Evolutionary conservation across 2,329 filamentous ascomycete genomes (phyloP).

Genomic region (Cladosporium sp.): DNA sequence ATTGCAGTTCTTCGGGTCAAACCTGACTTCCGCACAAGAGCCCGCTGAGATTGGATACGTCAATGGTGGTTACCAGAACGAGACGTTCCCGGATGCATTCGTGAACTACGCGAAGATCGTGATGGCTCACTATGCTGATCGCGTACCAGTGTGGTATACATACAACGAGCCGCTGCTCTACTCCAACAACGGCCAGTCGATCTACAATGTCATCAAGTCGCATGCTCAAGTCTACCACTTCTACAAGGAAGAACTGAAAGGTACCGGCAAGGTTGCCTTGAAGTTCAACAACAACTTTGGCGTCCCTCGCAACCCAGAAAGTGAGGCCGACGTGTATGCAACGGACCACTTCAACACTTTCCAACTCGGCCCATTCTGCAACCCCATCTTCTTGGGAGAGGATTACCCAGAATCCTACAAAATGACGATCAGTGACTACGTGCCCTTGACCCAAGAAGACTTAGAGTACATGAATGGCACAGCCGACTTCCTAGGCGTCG

Average conservation of each 20-base stretch:
- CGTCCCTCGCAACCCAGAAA: constrained; percentile 39
- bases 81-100: constrained; percentile 35
- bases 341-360: constrained; percentile 46
- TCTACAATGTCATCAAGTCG: constrained; percentile 23
- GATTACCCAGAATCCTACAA: constrained; percentile 55
- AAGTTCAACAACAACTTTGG: constrained; percentile 49
- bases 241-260: constrained; percentile 56
- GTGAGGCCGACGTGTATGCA: constrained; percentile 47
- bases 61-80: constrained; percentile 35
- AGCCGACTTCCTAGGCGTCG: constrained; percentile 23
- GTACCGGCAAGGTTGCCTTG: constrained; percentile 51
- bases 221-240: constrained; percentile 39
- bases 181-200: constrained; percentile 12
- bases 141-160: constrained; percentile 43
- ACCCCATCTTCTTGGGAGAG: constrained; percentile 53
- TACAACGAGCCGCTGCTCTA: constrained; percentile 38
- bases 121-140: constrained; percentile 38
- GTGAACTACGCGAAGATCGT: constrained; percentile 38
- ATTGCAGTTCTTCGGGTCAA: constrained; percentile 12
- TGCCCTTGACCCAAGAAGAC: constrained; percentile 50
- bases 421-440: constrained; percentile 45
- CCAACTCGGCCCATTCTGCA: constrained; percentile 51
- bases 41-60: constrained; percentile 22
- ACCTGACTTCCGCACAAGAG: constrained; percentile 30
- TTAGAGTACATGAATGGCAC: constrained; percentile 36